Evolutionary conservation across 2,329 filamentous ascomycete genomes (phyloP).

Genomic region (Exophiala xenobiotica): DNA sequence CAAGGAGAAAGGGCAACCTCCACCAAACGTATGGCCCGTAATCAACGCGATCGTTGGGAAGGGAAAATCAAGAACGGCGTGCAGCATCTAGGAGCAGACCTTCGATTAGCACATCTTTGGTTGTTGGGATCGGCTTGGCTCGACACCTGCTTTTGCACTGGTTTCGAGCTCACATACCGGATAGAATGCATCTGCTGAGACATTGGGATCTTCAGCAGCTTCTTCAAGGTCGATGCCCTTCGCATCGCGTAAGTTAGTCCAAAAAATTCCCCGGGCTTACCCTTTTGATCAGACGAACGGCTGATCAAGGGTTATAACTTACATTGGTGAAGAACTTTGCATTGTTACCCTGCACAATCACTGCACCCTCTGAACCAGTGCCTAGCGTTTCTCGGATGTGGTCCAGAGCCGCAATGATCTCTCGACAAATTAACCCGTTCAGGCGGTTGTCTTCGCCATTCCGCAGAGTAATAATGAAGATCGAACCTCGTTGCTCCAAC

Average conservation of each 20-base stretch:
- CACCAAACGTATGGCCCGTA: constrained; percentile 50
- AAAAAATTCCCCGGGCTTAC: no score
- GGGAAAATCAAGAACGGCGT: constrained; percentile 46
- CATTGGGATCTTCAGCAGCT: constrained; percentile 49
- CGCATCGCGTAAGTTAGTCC: not conserved
- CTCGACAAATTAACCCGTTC: constrained; percentile 51
- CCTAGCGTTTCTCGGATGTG: constrained; percentile 43
- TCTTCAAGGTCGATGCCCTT: constrained; percentile 48
- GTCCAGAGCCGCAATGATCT: constrained; percentile 52
- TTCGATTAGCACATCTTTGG: no score
- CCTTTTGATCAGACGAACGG: not conserved
- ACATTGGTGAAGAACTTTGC: constrained; percentile 33
- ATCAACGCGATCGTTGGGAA: constrained; percentile 48
- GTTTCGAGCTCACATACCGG: constrained; percentile 51
- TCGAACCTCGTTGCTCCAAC: no score
- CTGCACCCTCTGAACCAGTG: constrained; percentile 49
- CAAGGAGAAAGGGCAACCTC: constrained; percentile 47
- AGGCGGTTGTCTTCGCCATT: constrained; percentile 55
- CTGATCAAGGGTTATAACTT: not conserved
- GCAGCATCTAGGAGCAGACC: constrained; percentile 11
- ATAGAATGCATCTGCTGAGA: constrained; percentile 58
- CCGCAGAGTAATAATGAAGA: constrained; percentile 49
- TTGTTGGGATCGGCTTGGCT: no score
- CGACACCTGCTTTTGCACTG: no score
- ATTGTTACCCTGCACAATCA: constrained; percentile 53